A percentile compares a stretch with the other conserved stretches of the same genome.
Evolutionary conservation across 495 filamentous ascomycete genomes (phyloP).

Genomic region (Parathielavia appendiculata): DNA sequence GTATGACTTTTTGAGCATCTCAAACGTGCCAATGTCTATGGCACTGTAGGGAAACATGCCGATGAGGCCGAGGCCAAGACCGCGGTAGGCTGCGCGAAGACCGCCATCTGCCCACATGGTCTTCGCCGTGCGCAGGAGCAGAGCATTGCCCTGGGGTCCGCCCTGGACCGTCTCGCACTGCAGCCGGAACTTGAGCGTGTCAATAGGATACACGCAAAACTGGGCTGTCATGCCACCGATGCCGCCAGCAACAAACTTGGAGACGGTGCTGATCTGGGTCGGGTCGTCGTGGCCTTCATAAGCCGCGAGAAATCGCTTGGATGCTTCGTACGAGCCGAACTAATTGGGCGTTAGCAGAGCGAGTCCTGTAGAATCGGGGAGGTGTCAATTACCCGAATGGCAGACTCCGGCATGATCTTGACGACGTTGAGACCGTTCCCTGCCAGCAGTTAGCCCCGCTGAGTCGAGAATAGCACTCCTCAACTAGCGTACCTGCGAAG

Average conservation of each 20-base stretch:
- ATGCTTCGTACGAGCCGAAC: slow-evolving; percentile 94
- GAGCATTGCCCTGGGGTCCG: slow-evolving; percentile 74
- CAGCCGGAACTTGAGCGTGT: slow-evolving; percentile 93
- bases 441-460: slow-evolving; percentile 31
- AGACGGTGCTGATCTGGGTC: slow-evolving; percentile 67
- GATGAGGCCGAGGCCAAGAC: slow-evolving; percentile 82
- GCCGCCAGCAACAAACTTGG: slow-evolving; percentile 87
- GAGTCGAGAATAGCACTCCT: not conserved
- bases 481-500: slow-evolving; percentile 71
- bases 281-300: slow-evolving; percentile 87
- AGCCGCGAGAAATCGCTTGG: slow-evolving; percentile 79
- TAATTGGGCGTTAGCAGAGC: slow-evolving; percentile 27
- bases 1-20: slow-evolving; percentile 76
- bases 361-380: not conserved
- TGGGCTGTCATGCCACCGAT: slow-evolving; percentile 90
- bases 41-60: slow-evolving; percentile 98
- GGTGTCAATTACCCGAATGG: slow-evolving; percentile 57
- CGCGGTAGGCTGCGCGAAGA: slow-evolving; percentile 77
- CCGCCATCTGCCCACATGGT: slow-evolving; percentile 80
- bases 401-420: slow-evolving; percentile 97
- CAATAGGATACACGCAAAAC: slow-evolving; percentile 93
- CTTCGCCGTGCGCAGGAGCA: slow-evolving; percentile 72
- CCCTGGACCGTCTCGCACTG: slow-evolving; percentile 90
- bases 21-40: slow-evolving; percentile 93
- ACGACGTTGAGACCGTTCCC: slow-evolving; percentile 95